These are phyloP conservation scores for Hanseniaspora vineae DNA, from an alignment of 805 yeast species.

Conservation along the genomic window DNA sequence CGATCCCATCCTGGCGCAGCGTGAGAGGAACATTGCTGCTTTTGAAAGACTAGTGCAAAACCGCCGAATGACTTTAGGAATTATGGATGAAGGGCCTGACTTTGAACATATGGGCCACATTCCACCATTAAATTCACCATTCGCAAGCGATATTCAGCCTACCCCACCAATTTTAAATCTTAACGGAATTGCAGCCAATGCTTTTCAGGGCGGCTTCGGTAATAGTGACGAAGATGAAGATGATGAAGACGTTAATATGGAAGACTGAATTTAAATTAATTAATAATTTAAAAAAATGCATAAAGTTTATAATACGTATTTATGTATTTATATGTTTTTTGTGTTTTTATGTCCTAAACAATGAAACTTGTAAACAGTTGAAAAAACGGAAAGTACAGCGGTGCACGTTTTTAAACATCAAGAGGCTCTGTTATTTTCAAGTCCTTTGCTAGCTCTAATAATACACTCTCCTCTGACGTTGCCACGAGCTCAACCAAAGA, in stretches of 20 bases:
- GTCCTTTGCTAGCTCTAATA: constrained; percentile 9
- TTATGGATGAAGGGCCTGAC: neutral
- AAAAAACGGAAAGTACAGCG: too few species aligned
- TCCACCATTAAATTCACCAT: too few species aligned
- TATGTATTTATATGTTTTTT: too few species aligned
- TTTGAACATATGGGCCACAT: neutral
- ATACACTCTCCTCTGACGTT: constrained; percentile 10
- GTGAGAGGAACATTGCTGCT: neutral
- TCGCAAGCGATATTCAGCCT: too few species aligned
- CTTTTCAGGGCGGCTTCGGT: too few species aligned
- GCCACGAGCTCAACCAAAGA: constrained; percentile 20
- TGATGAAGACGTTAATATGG: neutral
- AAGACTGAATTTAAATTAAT: neutral
- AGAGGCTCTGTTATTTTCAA: neutral
- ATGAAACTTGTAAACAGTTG: too few species aligned
- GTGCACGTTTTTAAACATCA: too few species aligned
- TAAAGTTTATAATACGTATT: too few species aligned
- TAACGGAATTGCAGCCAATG: too few species aligned
- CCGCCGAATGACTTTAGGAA: neutral
- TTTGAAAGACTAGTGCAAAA: neutral
- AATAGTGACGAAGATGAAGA: neutral
- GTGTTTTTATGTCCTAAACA: too few species aligned
- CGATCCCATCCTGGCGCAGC: neutral
- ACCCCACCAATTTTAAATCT: too few species aligned
- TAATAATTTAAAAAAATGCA: too few species aligned